These are phyloP conservation scores for Primulina huaijiensis DNA, from an alignment of 257 asterid species.

Conservation along the genomic window DNA sequence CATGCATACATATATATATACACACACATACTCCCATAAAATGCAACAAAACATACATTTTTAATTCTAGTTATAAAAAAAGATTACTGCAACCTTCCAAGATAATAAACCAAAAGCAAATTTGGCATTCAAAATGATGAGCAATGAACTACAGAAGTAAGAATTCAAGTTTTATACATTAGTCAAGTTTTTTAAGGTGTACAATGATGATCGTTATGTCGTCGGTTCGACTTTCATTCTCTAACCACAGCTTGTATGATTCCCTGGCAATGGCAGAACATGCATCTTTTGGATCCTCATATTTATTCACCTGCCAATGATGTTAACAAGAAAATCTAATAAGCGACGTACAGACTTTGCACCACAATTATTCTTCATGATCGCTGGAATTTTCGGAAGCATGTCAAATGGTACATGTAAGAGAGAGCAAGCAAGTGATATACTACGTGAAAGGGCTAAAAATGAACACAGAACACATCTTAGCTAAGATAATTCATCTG, in stretches of 20 bases:
- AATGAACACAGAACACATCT: neutral
- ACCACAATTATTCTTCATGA: neutral
- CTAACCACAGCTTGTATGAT: slow-evolving; percentile 85
- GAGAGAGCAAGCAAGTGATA: neutral
- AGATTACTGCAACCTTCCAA: slow-evolving; percentile 14
- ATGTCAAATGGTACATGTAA: neutral
- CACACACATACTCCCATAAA: neutral
- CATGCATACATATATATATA: too few relatives aligned
- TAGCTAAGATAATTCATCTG: neutral
- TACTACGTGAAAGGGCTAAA: neutral
- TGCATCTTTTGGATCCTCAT: slow-evolving; percentile 74
- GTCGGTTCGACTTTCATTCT: slow-evolving; percentile 88
- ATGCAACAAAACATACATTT: slow-evolving; percentile 9
- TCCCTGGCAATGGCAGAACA: slow-evolving; percentile 80
- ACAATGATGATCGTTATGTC: slow-evolving; percentile 89
- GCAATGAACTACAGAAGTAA: slow-evolving; percentile 29
- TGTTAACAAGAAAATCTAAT: slow-evolving; percentile 18
- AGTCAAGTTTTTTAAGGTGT: slow-evolving; percentile 61
- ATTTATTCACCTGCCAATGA: slow-evolving; percentile 50
- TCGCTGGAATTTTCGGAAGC: neutral
- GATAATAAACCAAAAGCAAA: slow-evolving; percentile 23
- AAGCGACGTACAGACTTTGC: neutral
- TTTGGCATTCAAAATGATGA: slow-evolving; percentile 27
- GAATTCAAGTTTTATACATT: slow-evolving; percentile 49
- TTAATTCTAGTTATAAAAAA: slow-evolving; percentile 14